Evolutionary conservation across 2,329 filamentous ascomycete species (phyloP), one percentile per base, ranked within the genome.

Genomic region (Pleomassaria siparia): DNA sequence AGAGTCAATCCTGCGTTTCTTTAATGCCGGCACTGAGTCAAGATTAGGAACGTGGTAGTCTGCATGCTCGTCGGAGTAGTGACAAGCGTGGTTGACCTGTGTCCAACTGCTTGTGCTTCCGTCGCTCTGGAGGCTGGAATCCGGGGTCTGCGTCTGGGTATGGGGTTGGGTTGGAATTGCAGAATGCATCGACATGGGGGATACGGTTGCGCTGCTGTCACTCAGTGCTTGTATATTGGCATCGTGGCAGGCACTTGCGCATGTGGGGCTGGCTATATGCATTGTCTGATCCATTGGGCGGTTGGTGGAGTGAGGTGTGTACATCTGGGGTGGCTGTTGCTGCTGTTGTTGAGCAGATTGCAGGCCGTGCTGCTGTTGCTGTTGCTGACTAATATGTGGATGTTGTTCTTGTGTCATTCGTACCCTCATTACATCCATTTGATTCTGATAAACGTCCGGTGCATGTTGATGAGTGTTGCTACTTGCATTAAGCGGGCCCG

Each of bases 1-100:
- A 7, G 35, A 37, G 24, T 37, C 35, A 13, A 37, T 22, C n/a
- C 35, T 37, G 11, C 35, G 35, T 24, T 37, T 37, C 35, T 37
- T 37, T 13, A 13, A 37, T n/a, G 35, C 11, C 24, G 7, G 35
- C 3, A 20, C 20, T 9, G 35, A 18, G 20, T 15, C n/a, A 13
- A 24, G 10, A 37, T 21, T 13, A 6, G 18, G 18, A 11, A 37
- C 11, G 12, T 22, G 18, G 15, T 37, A 22, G 6, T 37, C 5
- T 4, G 11, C 7, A 21, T 36, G 5, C 4, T 16, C 35, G n/a
- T 37, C 11, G 2, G 3, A 6, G 20, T 37, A 22, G 10, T 37
- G 35, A 20, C 24, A 13, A 4, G 18, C 4, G 35, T n/a, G 21
- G 20, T 37, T 37, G 9, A 22, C 5, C 15, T 22, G 35, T 8